Evolutionary conservation across 495 filamentous ascomycete genomes (phyloP), one percentile per base, ranked within the genome.

Genomic region (Trichoderma erinaceum): DNA sequence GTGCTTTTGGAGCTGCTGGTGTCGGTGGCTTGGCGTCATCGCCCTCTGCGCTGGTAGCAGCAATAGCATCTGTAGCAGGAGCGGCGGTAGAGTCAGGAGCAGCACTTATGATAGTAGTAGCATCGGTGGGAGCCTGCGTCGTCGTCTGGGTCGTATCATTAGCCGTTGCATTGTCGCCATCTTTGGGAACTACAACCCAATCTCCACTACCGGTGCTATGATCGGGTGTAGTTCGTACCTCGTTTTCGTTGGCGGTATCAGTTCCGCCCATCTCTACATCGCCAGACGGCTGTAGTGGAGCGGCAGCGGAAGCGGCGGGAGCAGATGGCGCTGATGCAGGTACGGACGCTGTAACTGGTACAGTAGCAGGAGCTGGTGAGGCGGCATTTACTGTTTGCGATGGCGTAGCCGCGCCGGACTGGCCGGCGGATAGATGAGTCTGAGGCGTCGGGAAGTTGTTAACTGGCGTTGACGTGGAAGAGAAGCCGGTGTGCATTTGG

Each of bases 401-500:
- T n/a, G 83, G 83, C 10, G 84, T 85, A 27, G 76, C 78, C 23
- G 74, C 82, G 41, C 68, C 75, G n/a, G 84, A 85, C 38, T 76
- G 77, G 43, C 75, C 70, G 4, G 73, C 75, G 0, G 80, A 80
- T 35, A 77, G 66, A 35, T 79, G 78, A 6, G 78, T 71, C 66
- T 82, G 81, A 8, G 81, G 81, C 11, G 78, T 80, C 15, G 77
- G 82, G 69, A 78, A 76, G 70, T 77, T 81, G 66, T 80, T 79
- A 15, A 75, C 72, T 0, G 82, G 81, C 2, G 83, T 84, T 0
- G 83, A 83, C 32, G 80, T 80, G 16, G 81, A 78, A 23, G 86
- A 84, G 65, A 82, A 79, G 66, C 83, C 85, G 25, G 78, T 78
- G 71, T 85, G 81, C 75, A 89, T 88, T 71, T 90, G 87, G 74